Percentiles rank a stretch among this genome's conserved stretches.
phyloP scores from a whole-genome alignment of 23 red algal species.

The Gracilaria domingensis region DNA sequence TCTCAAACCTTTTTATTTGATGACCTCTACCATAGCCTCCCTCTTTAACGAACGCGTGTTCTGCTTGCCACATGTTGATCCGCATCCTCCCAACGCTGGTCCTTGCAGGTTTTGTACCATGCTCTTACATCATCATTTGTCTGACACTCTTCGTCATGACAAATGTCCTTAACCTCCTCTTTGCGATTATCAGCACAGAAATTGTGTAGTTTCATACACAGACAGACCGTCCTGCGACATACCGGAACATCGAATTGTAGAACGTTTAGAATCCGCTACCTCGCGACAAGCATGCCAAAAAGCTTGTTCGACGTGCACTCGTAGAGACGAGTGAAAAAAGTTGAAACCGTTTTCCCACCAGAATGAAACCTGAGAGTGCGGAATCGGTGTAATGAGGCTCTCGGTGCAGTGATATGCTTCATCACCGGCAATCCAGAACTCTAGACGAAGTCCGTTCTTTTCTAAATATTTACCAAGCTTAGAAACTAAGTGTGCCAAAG shows the following conservation, averaged over 20 bases:
- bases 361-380: neutral
- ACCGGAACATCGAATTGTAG: neutral
- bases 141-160: neutral
- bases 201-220: slow-evolving; percentile 15
- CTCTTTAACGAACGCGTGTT: slow-evolving; percentile 8
- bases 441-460: neutral
- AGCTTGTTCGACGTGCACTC: slow-evolving; percentile 17
- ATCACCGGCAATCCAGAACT: slow-evolving; percentile 49
- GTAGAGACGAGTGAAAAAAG: slow-evolving; percentile 5
- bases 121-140: slow-evolving; percentile 22
- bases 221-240: neutral
- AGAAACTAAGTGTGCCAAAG: slow-evolving; percentile 15
- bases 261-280: slow-evolving; percentile 20
- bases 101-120: neutral
- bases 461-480: neutral
- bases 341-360: slow-evolving; percentile 27
- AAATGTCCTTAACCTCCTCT: neutral
- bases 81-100: neutral
- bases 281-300: slow-evolving; percentile 16
- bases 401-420: slow-evolving; percentile 27
- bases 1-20: slow-evolving; percentile 11
- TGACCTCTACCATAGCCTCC: neutral
- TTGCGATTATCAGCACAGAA: slow-evolving; percentile 1
- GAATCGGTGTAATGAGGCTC: slow-evolving; percentile 32
- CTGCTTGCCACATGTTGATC: neutral